phyloP scores from a whole-genome alignment of 2,329 filamentous ascomycete species.

The Endothia cerciana region DNA sequence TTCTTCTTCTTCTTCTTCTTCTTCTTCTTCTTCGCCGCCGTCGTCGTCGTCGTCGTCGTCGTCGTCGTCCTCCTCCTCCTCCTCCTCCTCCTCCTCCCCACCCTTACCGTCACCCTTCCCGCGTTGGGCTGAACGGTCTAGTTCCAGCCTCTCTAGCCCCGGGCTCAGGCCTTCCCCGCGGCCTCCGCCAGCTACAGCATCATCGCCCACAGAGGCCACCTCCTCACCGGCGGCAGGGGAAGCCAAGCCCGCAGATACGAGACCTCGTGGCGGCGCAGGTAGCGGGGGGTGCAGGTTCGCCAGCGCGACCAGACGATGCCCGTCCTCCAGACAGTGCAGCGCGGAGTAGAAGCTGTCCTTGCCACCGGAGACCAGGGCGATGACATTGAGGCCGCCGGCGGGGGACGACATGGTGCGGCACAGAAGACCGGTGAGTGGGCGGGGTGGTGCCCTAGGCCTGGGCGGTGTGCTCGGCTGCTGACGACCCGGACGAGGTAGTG shows the following conservation, averaged over 20 bases:
- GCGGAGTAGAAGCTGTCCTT: constrained; percentile 97
- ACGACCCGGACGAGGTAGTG: neutral
- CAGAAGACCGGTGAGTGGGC: neutral
- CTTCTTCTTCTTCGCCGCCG: constrained; percentile 39
- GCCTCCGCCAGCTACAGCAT: neutral
- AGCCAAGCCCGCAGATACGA: neutral
- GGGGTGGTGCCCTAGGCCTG: no score
- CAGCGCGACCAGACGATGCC: constrained; percentile 82
- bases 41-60: constrained; percentile 42
- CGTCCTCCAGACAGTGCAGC: constrained; percentile 85
- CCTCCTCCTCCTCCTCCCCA: constrained; percentile 39
- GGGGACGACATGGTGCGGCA: constrained; percentile 36
- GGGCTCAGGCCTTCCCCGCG: neutral
- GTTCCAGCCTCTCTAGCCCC: constrained; percentile 4
- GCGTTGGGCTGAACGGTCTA: neutral
- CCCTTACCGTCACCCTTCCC: constrained; percentile 34
- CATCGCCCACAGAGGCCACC: neutral
- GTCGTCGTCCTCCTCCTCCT: constrained; percentile 46
- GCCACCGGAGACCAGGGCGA: constrained; percentile 91
- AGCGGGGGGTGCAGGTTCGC: constrained; percentile 78
- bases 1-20: constrained; percentile 44
- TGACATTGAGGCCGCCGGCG: constrained; percentile 68
- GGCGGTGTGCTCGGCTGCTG: no score
- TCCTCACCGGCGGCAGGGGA: neutral
- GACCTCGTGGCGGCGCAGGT: constrained; percentile 7